Evolutionary conservation across 1,284 basidiomycete genomes (phyloP), one percentile per base, ranked within the genome.

Genomic region (Trametes sp.): DNA sequence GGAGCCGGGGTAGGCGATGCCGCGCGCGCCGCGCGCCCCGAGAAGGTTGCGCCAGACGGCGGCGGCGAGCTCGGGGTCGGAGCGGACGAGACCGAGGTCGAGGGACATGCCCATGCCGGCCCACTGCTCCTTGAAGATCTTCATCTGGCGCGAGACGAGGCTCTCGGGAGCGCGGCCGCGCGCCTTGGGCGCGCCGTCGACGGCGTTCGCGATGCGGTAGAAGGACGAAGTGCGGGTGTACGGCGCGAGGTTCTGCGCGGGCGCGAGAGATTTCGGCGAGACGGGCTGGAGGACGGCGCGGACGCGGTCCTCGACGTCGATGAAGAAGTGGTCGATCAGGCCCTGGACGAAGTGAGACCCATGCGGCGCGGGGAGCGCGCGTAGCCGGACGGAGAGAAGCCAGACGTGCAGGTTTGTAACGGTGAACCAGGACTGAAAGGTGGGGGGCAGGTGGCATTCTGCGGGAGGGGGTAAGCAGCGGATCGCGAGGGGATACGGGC

Each of bases 351-450:
- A 88, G 66, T 85, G 76, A 66, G 80, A 78, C 24, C 91, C 92
- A 51, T 89, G 81, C 0, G 86, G 82, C 4, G 82, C 71, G 2
- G 93, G 92, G 7, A 99, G 87, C 0, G 94, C 88, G 14, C 97
- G 92, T 28, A 98, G 84, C 23, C 97, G 92, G 50, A 94, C 90
- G 9, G 91, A 90, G 52, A 98, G 87, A 61, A 98, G 82, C 88
- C 96, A 95, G 59, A 98, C 82, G 77, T 99, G 96, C 42, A 98
- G 83, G 67, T 97, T 95, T 48, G 95, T 96, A 57, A 98, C 82
- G 29, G 95, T 95, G 80, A 98, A 98, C 94, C 96, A 99, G 6
- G 96, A 94, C 75, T 98, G 96, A 76, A 98, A 98, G 0, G 97
- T 98, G 8, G 92, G 90, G 2, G 97, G 96, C 14, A 99, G 82